Evolutionary conservation across 371 early-diverging fungal genomes (phyloP).

Genomic region (Mucor sp.): DNA sequence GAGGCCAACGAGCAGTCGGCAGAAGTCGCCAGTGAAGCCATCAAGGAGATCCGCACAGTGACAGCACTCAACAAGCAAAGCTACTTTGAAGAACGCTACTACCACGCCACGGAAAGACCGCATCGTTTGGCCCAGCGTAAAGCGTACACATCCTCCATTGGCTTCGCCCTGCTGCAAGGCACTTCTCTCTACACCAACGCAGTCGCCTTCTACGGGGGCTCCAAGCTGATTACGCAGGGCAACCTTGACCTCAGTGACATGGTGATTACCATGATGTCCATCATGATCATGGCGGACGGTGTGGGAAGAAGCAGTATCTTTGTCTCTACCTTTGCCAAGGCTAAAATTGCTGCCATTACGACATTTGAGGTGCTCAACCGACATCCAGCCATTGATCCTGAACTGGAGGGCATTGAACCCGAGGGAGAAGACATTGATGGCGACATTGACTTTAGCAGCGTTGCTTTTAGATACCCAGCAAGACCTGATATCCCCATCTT

Average conservation of each 20-base stretch:
- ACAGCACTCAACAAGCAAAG: slow-evolving; percentile 77
- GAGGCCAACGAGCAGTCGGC: slow-evolving; percentile 72
- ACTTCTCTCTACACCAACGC: slow-evolving; percentile 64
- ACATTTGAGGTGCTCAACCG: slow-evolving; percentile 76
- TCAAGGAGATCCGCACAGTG: slow-evolving; percentile 88
- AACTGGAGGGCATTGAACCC: slow-evolving; percentile 58
- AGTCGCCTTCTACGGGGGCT: slow-evolving; percentile 63
- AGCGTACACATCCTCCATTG: slow-evolving; percentile 59
- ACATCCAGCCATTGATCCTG: slow-evolving; percentile 69
- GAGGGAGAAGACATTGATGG: slow-evolving; percentile 44
- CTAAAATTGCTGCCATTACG: slow-evolving; percentile 80
- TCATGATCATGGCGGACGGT: slow-evolving; percentile 73
- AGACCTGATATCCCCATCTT: slow-evolving; percentile 79
- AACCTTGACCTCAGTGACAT: slow-evolving; percentile 37
- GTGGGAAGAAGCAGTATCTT: slow-evolving; percentile 60
- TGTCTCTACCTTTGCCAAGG: slow-evolving; percentile 67
- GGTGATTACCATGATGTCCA: slow-evolving; percentile 64
- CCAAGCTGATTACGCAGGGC: slow-evolving; percentile 44
- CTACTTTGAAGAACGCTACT: slow-evolving; percentile 63
- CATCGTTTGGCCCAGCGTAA: slow-evolving; percentile 61
- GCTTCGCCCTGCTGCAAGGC: slow-evolving; percentile 69
- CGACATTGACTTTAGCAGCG: slow-evolving; percentile 55
- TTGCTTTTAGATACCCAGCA: slow-evolving; percentile 83
- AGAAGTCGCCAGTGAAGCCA: slow-evolving; percentile 82
- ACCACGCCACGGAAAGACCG: slow-evolving; percentile 59